Evolutionary conservation across 2,329 filamentous ascomycete genomes (phyloP).

Genomic region (Aspergillus tubingensis): DNA sequence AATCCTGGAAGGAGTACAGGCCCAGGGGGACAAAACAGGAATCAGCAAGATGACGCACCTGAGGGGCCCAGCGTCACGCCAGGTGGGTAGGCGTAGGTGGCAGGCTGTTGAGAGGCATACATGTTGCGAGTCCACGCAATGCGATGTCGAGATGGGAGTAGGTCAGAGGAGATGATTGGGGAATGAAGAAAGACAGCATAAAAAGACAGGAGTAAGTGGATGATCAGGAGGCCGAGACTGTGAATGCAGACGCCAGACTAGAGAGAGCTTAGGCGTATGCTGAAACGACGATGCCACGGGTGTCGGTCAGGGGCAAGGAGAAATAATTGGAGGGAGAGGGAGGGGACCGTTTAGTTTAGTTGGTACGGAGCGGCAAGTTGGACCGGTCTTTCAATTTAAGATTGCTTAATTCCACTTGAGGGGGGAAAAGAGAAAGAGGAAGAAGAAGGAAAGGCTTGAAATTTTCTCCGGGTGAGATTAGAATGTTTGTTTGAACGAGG

Average conservation of each 20-base stretch:
- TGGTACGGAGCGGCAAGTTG: constrained; percentile 7
- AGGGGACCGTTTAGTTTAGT: constrained; percentile 10
- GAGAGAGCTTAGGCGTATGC: constrained; percentile 13
- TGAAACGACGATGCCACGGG: constrained; percentile 29
- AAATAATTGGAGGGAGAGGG: constrained; percentile 16
- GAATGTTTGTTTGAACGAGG: neutral
- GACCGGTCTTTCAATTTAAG: neutral
- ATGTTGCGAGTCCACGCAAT: constrained; percentile 28
- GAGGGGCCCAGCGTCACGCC: constrained; percentile 34
- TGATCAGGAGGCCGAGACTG: constrained; percentile 12
- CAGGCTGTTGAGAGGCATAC: constrained; percentile 33
- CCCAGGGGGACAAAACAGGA: constrained; percentile 10
- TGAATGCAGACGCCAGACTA: constrained; percentile 8
- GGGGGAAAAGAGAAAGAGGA: neutral
- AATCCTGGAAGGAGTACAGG: constrained; percentile 10
- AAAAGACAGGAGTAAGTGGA: constrained; percentile 18
- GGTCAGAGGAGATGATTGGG: constrained; percentile 17
- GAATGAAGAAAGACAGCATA: constrained; percentile 11
- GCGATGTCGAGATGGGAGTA: constrained; percentile 16
- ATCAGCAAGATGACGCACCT: constrained; percentile 34
- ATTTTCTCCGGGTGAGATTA: neutral
- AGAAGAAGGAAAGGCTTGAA: neutral
- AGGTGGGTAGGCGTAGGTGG: constrained; percentile 34
- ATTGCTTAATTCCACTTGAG: constrained; percentile 7
- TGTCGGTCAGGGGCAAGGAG: constrained; percentile 16